These are phyloP conservation scores for Theobroma grandiflorum DNA, from an alignment of 441 rosid genomes.

Conservation along the genomic window DNA sequence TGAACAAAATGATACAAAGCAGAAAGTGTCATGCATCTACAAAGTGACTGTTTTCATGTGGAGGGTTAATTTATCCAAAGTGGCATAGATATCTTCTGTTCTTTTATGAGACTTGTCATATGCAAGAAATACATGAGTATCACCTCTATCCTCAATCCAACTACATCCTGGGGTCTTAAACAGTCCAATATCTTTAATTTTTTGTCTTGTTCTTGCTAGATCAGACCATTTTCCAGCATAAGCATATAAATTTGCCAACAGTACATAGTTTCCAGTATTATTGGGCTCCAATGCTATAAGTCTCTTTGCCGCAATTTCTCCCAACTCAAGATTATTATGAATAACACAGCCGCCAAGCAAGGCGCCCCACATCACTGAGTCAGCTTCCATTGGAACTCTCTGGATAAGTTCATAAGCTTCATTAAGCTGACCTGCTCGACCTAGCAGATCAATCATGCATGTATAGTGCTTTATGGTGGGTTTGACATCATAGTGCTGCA, in stretches of 20 bases:
- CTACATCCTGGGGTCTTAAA: slow-evolving; percentile 54
- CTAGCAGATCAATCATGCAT: slow-evolving; percentile 53
- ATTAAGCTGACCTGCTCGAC: slow-evolving; percentile 44
- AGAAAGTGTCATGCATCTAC: slow-evolving; percentile 13
- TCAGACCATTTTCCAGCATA: slow-evolving; percentile 57
- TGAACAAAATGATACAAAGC: not conserved
- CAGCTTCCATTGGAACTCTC: slow-evolving; percentile 41
- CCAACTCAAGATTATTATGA: slow-evolving; percentile 43
- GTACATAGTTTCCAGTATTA: slow-evolving; percentile 39
- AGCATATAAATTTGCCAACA: slow-evolving; percentile 52
- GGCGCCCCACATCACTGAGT: slow-evolving; percentile 55
- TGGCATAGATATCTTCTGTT: slow-evolving; percentile 50
- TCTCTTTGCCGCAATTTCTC: slow-evolving; percentile 46
- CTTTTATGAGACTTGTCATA: slow-evolving; percentile 49
- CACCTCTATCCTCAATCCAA: slow-evolving; percentile 47
- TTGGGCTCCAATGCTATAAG: slow-evolving; percentile 47
- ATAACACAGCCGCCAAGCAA: slow-evolving; percentile 47
- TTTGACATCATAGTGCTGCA: slow-evolving; percentile 37
- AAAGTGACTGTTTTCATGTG: slow-evolving; percentile 44
- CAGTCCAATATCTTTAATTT: slow-evolving; percentile 39
- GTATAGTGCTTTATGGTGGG: slow-evolving; percentile 50
- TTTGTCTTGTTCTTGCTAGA: slow-evolving; percentile 41
- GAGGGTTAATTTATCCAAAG: slow-evolving; percentile 48
- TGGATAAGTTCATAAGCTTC: slow-evolving; percentile 49
- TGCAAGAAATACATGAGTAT: slow-evolving; percentile 47